Evolutionary conservation across 495 filamentous ascomycete species (phyloP).

Genomic region (Astrothelium macrocarpum): DNA sequence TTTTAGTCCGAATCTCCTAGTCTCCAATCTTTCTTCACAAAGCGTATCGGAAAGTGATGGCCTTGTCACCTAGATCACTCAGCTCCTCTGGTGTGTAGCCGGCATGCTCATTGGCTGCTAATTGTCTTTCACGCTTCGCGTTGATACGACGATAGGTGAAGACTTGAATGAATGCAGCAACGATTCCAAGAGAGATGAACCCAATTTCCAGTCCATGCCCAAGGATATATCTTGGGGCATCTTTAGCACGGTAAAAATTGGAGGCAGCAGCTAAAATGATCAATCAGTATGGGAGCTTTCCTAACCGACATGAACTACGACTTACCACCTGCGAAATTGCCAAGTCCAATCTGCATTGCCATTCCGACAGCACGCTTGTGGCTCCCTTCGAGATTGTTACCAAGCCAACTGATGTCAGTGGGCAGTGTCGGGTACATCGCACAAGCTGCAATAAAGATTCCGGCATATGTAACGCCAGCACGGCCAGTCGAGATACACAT

Average conservation of each 20-base stretch:
- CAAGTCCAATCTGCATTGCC: slow-evolving; percentile 65
- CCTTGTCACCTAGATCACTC: slow-evolving; percentile 52
- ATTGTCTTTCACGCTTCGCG: slow-evolving; percentile 32
- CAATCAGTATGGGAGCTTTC: background rate
- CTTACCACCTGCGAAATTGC: slow-evolving; percentile 54
- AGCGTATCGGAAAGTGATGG: slow-evolving; percentile 56
- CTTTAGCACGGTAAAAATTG: slow-evolving; percentile 62
- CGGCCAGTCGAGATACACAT: slow-evolving; percentile 41
- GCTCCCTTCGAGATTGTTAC: slow-evolving; percentile 60
- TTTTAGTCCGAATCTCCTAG: background rate
- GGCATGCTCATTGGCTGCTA: slow-evolving; percentile 37
- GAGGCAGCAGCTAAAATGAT: slow-evolving; percentile 47
- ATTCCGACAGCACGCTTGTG: slow-evolving; percentile 65
- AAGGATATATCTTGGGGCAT: slow-evolving; percentile 54
- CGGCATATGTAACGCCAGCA: slow-evolving; percentile 62
- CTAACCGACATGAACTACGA: background rate
- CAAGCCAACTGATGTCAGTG: slow-evolving; percentile 61
- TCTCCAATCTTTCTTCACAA: slow-evolving; percentile 16
- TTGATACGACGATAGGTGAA: slow-evolving; percentile 53
- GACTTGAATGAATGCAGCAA: slow-evolving; percentile 46
- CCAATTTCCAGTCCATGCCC: slow-evolving; percentile 62
- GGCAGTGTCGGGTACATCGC: slow-evolving; percentile 55
- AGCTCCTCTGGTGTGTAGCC: slow-evolving; percentile 44
- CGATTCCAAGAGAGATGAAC: slow-evolving; percentile 51
- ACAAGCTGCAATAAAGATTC: slow-evolving; percentile 61